Base-by-base conservation (phyloP, 306 rosid genomes). In the Senna siamea region DNA sequence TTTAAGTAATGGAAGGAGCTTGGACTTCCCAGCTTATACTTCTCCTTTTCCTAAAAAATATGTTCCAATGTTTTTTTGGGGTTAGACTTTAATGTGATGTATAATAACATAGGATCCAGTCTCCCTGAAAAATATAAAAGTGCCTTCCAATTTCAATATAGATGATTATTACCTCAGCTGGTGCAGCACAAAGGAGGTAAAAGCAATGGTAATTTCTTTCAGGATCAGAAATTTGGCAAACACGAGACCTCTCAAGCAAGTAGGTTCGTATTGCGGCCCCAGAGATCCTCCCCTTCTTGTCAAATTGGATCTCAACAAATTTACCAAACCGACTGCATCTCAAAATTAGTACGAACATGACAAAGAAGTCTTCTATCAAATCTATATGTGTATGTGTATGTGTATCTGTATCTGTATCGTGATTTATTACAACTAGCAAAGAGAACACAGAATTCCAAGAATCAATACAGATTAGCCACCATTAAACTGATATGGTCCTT, bases 141-240 rank as follows among this genome's bases (percentile, higher is more conserved):
- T 47, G 50, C 28, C 62, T 70, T 58, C 23, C 51, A 3, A 46
- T 46, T 59, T 76, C 55, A 68, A 72, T 32, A 65, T 56, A 65
- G 19, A 76, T 13, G 23, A 46, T 70, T 38, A 30, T 47, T 75
- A 88, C 93, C 93, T 88, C 93, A 32, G 70, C 81, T 26, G 93
- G 93, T 26, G 93, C 87, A 1, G 88, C 82, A 69, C 93, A 88
- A 65, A 88, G 93, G 77, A 86, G 93, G 87, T 88, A 88, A 84
- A 88, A 88, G 72, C 93, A 88, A 66, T 88, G 93, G 59, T 88
- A 88, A 65, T 88, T 88, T 84, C 93, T 81, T 82, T 88, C 93
- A 43, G 93, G 93, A 73, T 79, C 76, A 26, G 93, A 88, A 68
- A 88, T 82, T 76, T 88, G 93, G 80, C 93, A 88, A 75, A 88